A percentile compares a stretch with the other conserved stretches of the same genome.
Conservation (phyloP, 208 protist species). For the Crithidia expoeki region DNA sequence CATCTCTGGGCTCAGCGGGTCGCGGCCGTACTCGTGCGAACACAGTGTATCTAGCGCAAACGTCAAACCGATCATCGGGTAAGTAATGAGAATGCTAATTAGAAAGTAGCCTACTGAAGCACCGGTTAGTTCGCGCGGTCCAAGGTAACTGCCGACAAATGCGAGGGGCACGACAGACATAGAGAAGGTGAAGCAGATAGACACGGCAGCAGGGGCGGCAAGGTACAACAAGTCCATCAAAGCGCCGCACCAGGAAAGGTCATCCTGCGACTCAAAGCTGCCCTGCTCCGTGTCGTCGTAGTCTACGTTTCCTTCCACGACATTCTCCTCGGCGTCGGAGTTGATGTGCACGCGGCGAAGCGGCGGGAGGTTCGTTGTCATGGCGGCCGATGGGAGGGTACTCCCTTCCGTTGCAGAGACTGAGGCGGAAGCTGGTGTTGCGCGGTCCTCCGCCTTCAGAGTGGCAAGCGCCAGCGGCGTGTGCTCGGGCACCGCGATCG, state of each 20-base stretch:
- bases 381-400: neutral
- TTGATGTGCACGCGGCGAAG: conserved; percentile 45
- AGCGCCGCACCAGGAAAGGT: conserved; percentile 42
- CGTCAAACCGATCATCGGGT: conserved; percentile 81
- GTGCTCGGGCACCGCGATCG: conserved; percentile 36
- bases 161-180: conserved; percentile 77
- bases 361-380: neutral
- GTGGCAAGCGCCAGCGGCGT: conserved; percentile 43
- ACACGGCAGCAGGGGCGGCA: conserved; percentile 63
- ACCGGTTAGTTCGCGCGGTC: conserved; percentile 62
- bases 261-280: conserved; percentile 36
- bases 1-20: conserved; percentile 68
- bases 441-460: neutral
- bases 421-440: neutral
- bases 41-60: conserved; percentile 87
- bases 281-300: conserved; percentile 41
- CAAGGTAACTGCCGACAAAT: conserved; percentile 81
- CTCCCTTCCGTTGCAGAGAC: neutral
- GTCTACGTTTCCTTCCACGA: conserved; percentile 13
- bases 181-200: conserved; percentile 81
- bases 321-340: conserved; percentile 37
- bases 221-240: conserved; percentile 70
- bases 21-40: conserved; percentile 85
- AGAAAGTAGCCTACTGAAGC: conserved; percentile 87
- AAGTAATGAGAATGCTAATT: conserved; percentile 67